A percentile compares a stretch with the other conserved stretches of the same genome.
Evolutionary conservation across 1,284 basidiomycete species (phyloP).

Genomic region (Pseudozyma tsukubaensis): DNA sequence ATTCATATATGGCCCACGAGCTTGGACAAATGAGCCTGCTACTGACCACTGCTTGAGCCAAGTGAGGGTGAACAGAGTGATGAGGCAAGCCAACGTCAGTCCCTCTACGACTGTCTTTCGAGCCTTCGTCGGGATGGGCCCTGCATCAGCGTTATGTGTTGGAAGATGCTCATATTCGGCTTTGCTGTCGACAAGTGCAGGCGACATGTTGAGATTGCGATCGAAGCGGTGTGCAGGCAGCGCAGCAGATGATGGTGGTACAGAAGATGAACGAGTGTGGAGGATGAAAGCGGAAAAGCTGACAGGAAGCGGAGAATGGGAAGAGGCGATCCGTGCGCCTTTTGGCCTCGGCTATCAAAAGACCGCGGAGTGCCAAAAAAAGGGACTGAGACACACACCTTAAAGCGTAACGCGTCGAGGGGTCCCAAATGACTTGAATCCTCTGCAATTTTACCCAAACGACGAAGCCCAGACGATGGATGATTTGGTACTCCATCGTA

Average conservation of each 20-base stretch:
- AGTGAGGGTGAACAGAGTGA: constrained; percentile 1
- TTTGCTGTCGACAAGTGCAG: constrained; percentile 1
- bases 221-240: background rate
- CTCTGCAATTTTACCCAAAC: too few species aligned
- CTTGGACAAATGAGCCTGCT: background rate
- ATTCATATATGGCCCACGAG: constrained; percentile 7
- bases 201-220: constrained; percentile 2
- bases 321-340: background rate
- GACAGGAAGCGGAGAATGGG: background rate
- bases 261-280: background rate
- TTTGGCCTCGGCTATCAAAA: constrained; percentile 2
- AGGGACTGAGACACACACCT: too few species aligned
- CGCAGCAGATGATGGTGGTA: background rate
- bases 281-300: background rate
- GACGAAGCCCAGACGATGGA: too few species aligned
- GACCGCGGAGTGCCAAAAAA: too few species aligned
- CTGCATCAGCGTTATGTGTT: background rate
- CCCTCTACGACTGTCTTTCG: background rate
- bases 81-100: background rate
- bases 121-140: background rate
- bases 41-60: constrained; percentile 5
- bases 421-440: too few species aligned
- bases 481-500: too few species aligned
- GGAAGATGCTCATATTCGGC: constrained; percentile 14
- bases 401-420: too few species aligned